Evolutionary conservation across 148 eudicot species (phyloP).

Genomic region (Rhododendron mucronatum): DNA sequence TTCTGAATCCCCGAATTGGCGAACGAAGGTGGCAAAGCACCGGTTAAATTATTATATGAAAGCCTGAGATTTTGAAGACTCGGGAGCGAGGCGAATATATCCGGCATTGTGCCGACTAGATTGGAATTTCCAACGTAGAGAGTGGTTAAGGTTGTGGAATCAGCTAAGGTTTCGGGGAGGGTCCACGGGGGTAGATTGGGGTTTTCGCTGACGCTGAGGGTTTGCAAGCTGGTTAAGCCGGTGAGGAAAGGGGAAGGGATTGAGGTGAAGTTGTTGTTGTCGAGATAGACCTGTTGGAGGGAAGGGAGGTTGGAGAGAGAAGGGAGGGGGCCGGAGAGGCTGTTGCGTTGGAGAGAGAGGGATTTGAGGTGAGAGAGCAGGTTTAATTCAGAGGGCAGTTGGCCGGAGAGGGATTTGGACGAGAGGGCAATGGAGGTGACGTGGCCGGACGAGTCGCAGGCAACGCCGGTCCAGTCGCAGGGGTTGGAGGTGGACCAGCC

Average conservation of each 20-base stretch:
- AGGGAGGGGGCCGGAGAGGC: constrained; percentile 55
- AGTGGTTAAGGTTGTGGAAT: constrained; percentile 24
- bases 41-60: constrained; percentile 50
- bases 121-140: constrained; percentile 35
- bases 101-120: constrained; percentile 47
- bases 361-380: constrained; percentile 50
- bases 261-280: constrained; percentile 47
- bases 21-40: constrained; percentile 39
- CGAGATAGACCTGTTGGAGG: constrained; percentile 33
- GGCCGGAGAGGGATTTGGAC: constrained; percentile 34
- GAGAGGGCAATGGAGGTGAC: constrained; percentile 49
- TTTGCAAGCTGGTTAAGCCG: constrained; percentile 43
- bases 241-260: constrained; percentile 33
- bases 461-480: constrained; percentile 61
- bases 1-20: constrained; percentile 30
- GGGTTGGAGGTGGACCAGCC: constrained; percentile 40
- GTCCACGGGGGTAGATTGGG: constrained; percentile 38
- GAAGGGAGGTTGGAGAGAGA: constrained; percentile 37
- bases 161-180: constrained; percentile 34
- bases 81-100: constrained; percentile 40
- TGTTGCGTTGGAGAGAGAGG: constrained; percentile 46
- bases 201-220: constrained; percentile 36
- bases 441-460: constrained; percentile 33
- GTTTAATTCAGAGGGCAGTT: constrained; percentile 45
- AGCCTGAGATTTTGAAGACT: constrained; percentile 39